Conservation (phyloP, 805 yeast species). For the Kockiozyma suomiensis region DNA sequence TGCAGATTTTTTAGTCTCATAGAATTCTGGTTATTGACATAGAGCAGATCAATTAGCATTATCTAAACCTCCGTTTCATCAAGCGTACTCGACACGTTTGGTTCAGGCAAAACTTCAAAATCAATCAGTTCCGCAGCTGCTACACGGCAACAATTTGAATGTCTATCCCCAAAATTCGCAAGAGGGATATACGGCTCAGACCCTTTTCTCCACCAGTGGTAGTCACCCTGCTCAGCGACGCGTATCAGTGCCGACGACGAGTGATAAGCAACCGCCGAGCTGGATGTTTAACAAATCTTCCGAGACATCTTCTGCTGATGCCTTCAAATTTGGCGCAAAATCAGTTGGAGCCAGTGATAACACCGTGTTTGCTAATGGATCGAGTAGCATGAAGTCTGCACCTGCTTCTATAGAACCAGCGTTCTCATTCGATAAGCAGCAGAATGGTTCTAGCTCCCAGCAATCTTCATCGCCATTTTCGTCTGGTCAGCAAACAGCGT, state of each 20-base stretch:
- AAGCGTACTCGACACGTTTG: slow-evolving; percentile 48
- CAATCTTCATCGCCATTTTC: slow-evolving; percentile 2
- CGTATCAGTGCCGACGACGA: slow-evolving; percentile 2
- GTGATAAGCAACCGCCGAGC: background rate
- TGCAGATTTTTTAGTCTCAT: background rate
- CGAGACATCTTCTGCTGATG: background rate
- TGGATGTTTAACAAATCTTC: slow-evolving; percentile 2
- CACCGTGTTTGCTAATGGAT: background rate
- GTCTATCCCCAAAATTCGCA: slow-evolving; percentile 18
- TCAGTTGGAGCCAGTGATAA: too few relatives aligned
- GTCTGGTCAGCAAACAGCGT: background rate
- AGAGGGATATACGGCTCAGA: slow-evolving; percentile 9
- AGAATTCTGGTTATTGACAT: background rate
- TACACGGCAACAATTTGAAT: slow-evolving; percentile 45
- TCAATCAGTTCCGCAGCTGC: slow-evolving; percentile 41
- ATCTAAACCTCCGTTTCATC: slow-evolving; percentile 50
- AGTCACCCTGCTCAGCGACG: background rate
- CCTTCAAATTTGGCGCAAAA: too few relatives aligned
- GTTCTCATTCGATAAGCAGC: background rate
- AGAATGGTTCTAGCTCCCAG: background rate
- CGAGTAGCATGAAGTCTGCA: background rate
- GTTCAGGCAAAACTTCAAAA: slow-evolving; percentile 48
- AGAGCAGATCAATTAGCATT: slow-evolving; percentile 34
- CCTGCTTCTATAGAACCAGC: background rate
- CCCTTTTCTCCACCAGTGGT: slow-evolving; percentile 14